These are phyloP conservation scores for Zygoascus sp. DNA, from an alignment of 1,139 yeast species.

Conservation along the genomic window DNA sequence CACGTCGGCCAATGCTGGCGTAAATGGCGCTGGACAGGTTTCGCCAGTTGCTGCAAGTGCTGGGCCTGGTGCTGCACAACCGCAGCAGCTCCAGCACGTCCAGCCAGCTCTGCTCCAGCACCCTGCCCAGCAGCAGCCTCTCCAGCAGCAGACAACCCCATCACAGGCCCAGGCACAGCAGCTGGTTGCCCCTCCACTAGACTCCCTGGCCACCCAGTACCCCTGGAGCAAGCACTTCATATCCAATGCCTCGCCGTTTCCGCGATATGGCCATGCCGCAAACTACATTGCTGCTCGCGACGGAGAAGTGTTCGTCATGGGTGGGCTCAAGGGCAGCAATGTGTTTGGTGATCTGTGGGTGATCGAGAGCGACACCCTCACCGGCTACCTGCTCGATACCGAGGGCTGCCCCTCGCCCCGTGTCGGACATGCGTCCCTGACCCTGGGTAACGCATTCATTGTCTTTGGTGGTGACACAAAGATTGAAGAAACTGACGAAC, in stretches of 20 bases:
- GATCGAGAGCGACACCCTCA: slow-evolving; percentile 40
- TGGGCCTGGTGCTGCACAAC: not conserved
- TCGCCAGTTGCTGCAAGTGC: not conserved
- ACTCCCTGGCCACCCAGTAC: slow-evolving; percentile 39
- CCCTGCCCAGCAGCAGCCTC: slow-evolving; percentile 3
- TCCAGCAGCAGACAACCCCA: too few relatives aligned
- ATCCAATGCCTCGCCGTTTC: slow-evolving; percentile 74
- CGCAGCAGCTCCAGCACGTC: not conserved
- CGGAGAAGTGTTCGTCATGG: slow-evolving; percentile 84
- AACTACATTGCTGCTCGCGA: slow-evolving; percentile 64
- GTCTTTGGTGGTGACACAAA: slow-evolving; percentile 97
- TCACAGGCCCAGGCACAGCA: slow-evolving; percentile 1
- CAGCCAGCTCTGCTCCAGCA: too few relatives aligned
- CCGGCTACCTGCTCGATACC: slow-evolving; percentile 61
- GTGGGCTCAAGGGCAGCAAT: slow-evolving; percentile 88
- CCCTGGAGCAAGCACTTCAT: slow-evolving; percentile 80
- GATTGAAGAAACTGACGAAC: slow-evolving; percentile 67
- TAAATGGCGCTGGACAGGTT: not conserved
- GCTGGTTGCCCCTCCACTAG: too few relatives aligned
- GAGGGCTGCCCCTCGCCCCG: slow-evolving; percentile 88
- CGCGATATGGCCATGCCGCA: slow-evolving; percentile 91
- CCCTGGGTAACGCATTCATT: slow-evolving; percentile 92
- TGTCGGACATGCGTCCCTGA: slow-evolving; percentile 90
- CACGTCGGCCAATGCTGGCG: not conserved
- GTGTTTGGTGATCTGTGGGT: slow-evolving; percentile 96